Evolutionary conservation across 1,284 basidiomycete genomes (phyloP).

Genomic region (Fistulina hepatica): DNA sequence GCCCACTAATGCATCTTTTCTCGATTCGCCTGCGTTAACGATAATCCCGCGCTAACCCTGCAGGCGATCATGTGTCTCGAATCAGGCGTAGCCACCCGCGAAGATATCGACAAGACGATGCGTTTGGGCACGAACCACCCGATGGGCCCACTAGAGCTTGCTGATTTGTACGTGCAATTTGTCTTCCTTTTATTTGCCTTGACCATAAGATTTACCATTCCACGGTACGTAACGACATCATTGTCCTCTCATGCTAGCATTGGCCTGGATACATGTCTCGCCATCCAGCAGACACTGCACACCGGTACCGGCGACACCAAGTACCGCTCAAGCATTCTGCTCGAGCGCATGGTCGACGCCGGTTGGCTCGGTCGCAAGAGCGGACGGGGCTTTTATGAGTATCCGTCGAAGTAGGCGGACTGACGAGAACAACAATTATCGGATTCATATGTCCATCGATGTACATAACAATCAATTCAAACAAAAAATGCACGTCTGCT

Average conservation of each 20-base stretch:
- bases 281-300: conserved; percentile 84
- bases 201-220: conserved; percentile 5
- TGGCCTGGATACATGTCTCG: conserved; percentile 84
- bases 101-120: conserved; percentile 93
- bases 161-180: conserved; percentile 25
- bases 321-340: conserved; percentile 85
- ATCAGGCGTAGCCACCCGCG: conserved; percentile 82
- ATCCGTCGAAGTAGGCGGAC: conserved; percentile 23
- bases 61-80: conserved; percentile 90
- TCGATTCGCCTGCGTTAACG: conserved; percentile 25
- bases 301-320: conserved; percentile 91
- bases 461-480: too few species aligned
- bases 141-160: conserved; percentile 85
- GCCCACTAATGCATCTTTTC: background rate
- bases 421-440: background rate
- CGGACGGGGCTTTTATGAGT: conserved; percentile 84
- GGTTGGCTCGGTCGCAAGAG: conserved; percentile 92
- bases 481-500: too few species aligned
- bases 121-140: conserved; percentile 93
- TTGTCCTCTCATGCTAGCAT: conserved; percentile 43
- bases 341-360: conserved; percentile 94
- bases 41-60: conserved; percentile 9
- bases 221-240: background rate
- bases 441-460: too few species aligned
- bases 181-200: conserved; percentile 7